Conservation (phyloP, 2,329 filamentous ascomycete genomes). For the Neofusicoccum laricinum region DNA sequence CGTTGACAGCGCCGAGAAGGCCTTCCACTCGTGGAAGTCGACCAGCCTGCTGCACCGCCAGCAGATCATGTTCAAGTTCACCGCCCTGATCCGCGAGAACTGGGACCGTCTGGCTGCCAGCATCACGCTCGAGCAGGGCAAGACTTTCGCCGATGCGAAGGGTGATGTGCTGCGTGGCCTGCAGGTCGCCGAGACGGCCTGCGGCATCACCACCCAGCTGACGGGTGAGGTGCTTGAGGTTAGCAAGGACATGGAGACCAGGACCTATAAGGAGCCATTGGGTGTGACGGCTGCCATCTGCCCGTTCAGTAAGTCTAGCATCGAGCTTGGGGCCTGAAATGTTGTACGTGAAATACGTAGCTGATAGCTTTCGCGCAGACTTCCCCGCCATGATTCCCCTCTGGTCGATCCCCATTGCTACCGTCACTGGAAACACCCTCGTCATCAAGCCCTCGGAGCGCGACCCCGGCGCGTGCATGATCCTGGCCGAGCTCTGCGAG, state of each 20-base stretch:
- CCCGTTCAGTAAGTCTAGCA: slow-evolving; percentile 67
- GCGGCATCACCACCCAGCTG: slow-evolving; percentile 75
- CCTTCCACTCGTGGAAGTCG: slow-evolving; percentile 70
- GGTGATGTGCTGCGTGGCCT: slow-evolving; percentile 79
- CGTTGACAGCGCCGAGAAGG: slow-evolving; percentile 71
- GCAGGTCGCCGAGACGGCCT: slow-evolving; percentile 81
- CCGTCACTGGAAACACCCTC: slow-evolving; percentile 78
- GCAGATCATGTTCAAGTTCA: slow-evolving; percentile 86
- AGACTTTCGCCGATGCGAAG: slow-evolving; percentile 79
- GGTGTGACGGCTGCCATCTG: slow-evolving; percentile 81
- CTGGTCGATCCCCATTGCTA: slow-evolving; percentile 86
- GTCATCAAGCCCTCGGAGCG: slow-evolving; percentile 85
- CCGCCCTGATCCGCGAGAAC: slow-evolving; percentile 74
- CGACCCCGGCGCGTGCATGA: slow-evolving; percentile 81
- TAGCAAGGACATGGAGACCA: slow-evolving; percentile 85
- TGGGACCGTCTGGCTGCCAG: slow-evolving; percentile 81
- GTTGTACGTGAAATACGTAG: no score
- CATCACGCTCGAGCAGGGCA: slow-evolving; percentile 85
- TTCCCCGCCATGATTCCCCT: slow-evolving; percentile 91
- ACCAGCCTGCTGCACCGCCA: slow-evolving; percentile 72
- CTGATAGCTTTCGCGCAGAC: slow-evolving; percentile 48
- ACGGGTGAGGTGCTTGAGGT: slow-evolving; percentile 83
- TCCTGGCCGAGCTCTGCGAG: slow-evolving; percentile 73
- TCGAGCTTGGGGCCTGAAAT: background rate
- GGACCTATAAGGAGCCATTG: slow-evolving; percentile 76